Evolutionary conservation across 1,139 yeast genomes (phyloP).

Genomic region (Suhomyces wounanorum): DNA sequence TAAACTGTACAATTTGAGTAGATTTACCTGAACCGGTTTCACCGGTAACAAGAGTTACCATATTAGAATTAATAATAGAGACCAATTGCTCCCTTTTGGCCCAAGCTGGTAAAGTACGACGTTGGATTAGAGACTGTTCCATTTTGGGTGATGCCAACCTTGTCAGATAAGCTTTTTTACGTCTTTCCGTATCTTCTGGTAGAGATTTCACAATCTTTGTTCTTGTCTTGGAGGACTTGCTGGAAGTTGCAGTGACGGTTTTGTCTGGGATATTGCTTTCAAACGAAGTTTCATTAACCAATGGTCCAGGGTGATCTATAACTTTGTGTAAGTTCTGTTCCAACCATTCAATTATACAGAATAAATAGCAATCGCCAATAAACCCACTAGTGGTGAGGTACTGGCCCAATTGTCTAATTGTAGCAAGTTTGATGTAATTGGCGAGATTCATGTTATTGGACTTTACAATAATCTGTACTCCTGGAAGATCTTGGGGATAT

Average conservation of each 20-base stretch:
- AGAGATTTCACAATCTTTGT: conserved; percentile 1
- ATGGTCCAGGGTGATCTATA: conserved; percentile 73
- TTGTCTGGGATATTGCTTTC: not conserved
- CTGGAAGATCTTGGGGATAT: conserved; percentile 66
- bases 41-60: conserved; percentile 82
- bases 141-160: conserved; percentile 20
- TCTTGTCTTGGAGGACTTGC: not conserved
- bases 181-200: conserved; percentile 23
- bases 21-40: conserved; percentile 77
- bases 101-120: conserved; percentile 84
- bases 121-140: conserved; percentile 26
- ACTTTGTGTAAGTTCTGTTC: conserved; percentile 60
- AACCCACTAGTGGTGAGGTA: conserved; percentile 43
- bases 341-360: conserved; percentile 71
- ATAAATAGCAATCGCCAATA: conserved; percentile 71
- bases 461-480: conserved; percentile 56
- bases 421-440: conserved; percentile 70
- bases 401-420: conserved; percentile 49
- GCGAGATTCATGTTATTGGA: conserved; percentile 57
- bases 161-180: conserved; percentile 26
- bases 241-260: not conserved
- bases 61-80: conserved; percentile 54
- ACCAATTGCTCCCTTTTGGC: conserved; percentile 57
- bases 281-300: conserved; percentile 29
- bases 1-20: conserved; percentile 75